These are phyloP conservation scores for Plasmodium reichenowi DNA, from an alignment of 169 alveolate genomes.

Conservation along the genomic window DNA sequence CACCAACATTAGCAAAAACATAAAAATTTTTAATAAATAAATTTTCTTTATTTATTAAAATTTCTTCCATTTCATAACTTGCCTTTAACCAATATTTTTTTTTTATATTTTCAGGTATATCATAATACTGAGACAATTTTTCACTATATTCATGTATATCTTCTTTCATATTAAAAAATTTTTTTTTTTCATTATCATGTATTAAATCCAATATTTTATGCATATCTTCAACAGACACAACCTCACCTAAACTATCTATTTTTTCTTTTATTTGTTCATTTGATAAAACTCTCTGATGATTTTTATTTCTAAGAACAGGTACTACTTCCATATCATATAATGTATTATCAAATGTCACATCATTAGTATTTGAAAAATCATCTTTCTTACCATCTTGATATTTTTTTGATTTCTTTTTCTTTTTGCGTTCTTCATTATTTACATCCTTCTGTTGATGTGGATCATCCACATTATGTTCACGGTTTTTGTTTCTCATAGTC, in stretches of 20 bases:
- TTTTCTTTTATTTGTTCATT: slow-evolving; percentile 17
- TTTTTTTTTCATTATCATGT: slow-evolving; percentile 26
- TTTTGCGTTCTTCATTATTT: too few species aligned
- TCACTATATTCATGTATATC: slow-evolving; percentile 8
- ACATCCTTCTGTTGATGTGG: too few species aligned
- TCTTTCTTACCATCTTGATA: too few species aligned
- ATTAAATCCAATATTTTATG: slow-evolving; percentile 14
- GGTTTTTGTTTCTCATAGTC: too few species aligned
- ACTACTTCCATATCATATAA: too few species aligned
- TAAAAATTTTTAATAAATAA: too few species aligned
- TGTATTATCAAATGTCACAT: too few species aligned
- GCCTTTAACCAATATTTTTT: slow-evolving; percentile 17
- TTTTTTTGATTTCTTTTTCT: too few species aligned
- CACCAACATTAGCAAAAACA: too few species aligned
- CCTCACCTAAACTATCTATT: slow-evolving; percentile 22
- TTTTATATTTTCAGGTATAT: slow-evolving; percentile 7
- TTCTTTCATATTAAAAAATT: slow-evolving; percentile 28
- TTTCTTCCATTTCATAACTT: slow-evolving; percentile 20
- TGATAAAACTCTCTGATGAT: neutral
- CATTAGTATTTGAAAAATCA: too few species aligned
- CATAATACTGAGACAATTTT: slow-evolving; percentile 2
- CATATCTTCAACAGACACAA: slow-evolving; percentile 25
- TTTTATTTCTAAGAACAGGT: too few species aligned
- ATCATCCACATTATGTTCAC: too few species aligned
- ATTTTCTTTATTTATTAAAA: slow-evolving; percentile 16